Base-by-base conservation (phyloP, 176 grass and related monocot genomes). In the Avena insularis region DNA sequence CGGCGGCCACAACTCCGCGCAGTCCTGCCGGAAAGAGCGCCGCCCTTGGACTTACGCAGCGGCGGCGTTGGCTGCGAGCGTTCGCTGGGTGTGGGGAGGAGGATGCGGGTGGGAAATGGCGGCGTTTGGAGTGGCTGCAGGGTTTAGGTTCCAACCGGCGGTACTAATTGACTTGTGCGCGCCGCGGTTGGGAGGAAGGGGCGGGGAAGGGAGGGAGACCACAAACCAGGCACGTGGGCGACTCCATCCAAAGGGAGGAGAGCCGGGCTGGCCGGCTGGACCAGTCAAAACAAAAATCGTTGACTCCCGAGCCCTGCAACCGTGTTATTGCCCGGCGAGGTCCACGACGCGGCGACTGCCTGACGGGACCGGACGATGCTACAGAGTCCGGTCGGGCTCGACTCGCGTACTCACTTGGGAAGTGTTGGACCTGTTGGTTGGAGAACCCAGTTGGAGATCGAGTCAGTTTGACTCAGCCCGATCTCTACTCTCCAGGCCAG, bases 151-250 rank as follows among this genome's bases (percentile, higher is more conserved):
- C 47, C 89, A 58, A 16, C 74, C 60, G 76, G 84, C 29, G 13
- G 29, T 67, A 53, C 25, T 87, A 84, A 81, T 91, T 84, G 89
- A 88, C 85, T 50, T 82, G 47, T 67, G 14, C 46, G 51, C 59
- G 3, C 49, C 75, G 70, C 77, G 2, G 68, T 20, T 38, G 69
- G 20, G 31, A 15, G 29, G 2, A 56, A 35, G 59, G 13, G 19
- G 36, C 23, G 19, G 45, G 25, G 48, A 19, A 33, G 15, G 53
- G 79, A 9, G 51, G 43, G 46, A 8, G 6, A 6, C 40, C n/a
- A 49, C 14, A 7, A 21, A 29, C 8, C n/a, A 1, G 6, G 19
- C 66, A 38, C 66, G 75, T 57, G 33, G 70, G 70, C 69, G 70
- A 46, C 71, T 48, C n/a, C 0, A 73, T 6, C 0, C 57, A 20